Evolutionary conservation across 2,329 filamentous ascomycete genomes (phyloP).

Genomic region (Trichoderma atrobrunneum): DNA sequence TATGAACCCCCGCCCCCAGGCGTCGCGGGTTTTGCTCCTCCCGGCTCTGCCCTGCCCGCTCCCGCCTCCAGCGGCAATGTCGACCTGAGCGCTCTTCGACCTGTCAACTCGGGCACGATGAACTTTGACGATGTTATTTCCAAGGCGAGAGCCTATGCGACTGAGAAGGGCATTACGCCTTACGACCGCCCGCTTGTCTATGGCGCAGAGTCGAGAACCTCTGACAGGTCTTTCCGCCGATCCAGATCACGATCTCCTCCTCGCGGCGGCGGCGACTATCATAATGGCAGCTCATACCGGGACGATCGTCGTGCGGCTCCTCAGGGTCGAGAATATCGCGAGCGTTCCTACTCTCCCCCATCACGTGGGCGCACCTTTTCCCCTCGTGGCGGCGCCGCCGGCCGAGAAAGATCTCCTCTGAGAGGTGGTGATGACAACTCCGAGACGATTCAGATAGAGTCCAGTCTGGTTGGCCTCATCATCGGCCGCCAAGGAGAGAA

Average conservation of each 20-base stretch:
- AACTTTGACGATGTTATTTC: constrained; percentile 82
- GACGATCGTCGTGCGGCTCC: constrained; percentile 73
- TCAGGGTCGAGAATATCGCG: constrained; percentile 48
- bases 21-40: constrained; percentile 37
- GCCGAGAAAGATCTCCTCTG: constrained; percentile 59
- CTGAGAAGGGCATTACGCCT: constrained; percentile 68
- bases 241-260: constrained; percentile 73
- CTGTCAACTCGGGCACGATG: constrained; percentile 75
- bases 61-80: constrained; percentile 72
- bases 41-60: constrained; percentile 52
- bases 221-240: constrained; percentile 55
- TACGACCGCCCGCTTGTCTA: constrained; percentile 58
- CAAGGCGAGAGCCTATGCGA: constrained; percentile 77
- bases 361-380: constrained; percentile 57
- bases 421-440: constrained; percentile 62
- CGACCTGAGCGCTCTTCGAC: constrained; percentile 76
- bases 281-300: constrained; percentile 73
- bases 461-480: constrained; percentile 81
- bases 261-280: constrained; percentile 53
- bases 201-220: constrained; percentile 34
- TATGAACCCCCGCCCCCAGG: constrained; percentile 39
- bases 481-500: constrained; percentile 91
- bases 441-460: constrained; percentile 84
- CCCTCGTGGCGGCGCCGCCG: constrained; percentile 52
- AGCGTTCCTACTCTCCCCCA: constrained; percentile 70